A percentile compares a stretch with the other conserved stretches of the same genome.
phyloP scores from a whole-genome alignment of 129 eudicot genomes.

The Artemisia tridentata region DNA sequence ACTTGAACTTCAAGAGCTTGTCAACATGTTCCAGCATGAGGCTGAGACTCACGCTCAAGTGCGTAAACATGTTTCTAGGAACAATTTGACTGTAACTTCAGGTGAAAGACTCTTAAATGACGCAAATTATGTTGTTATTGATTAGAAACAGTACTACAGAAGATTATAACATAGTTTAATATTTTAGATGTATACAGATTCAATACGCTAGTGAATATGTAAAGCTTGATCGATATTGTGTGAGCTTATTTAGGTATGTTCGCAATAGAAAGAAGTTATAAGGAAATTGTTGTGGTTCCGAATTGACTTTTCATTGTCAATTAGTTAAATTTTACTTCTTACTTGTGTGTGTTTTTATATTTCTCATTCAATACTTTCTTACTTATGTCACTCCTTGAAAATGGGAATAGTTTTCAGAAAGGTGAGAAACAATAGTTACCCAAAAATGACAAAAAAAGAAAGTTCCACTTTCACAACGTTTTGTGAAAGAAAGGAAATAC shows the following conservation, averaged over 20 bases:
- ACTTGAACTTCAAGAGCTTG: slow-evolving; percentile 80
- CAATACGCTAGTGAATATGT: neutral
- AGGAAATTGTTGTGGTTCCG: neutral
- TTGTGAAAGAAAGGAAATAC: too few species aligned
- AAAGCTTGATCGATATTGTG: slow-evolving; percentile 22
- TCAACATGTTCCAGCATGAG: slow-evolving; percentile 87
- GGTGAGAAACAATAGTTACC: neutral
- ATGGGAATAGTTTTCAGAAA: too few species aligned
- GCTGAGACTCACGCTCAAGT: slow-evolving; percentile 98
- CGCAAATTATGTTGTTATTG: slow-evolving; percentile 68
- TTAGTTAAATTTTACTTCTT: too few species aligned
- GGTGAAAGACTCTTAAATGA: slow-evolving; percentile 41
- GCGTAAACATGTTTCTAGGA: slow-evolving; percentile 59
- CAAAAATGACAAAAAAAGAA: too few species aligned
- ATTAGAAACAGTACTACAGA: slow-evolving; percentile 16
- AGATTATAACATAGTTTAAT: slow-evolving; percentile 5
- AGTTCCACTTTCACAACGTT: too few species aligned
- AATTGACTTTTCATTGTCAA: neutral
- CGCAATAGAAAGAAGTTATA: slow-evolving; percentile 7
- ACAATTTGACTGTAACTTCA: slow-evolving; percentile 54
- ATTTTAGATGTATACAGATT: neutral
- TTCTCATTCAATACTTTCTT: too few species aligned
- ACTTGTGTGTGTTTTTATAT: too few species aligned
- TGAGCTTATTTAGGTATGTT: neutral
- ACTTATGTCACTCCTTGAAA: too few species aligned